Evolutionary conservation across 345 rosid species (phyloP), one percentile per base, ranked within the genome.

Genomic region (Bruguiera sexangula): DNA sequence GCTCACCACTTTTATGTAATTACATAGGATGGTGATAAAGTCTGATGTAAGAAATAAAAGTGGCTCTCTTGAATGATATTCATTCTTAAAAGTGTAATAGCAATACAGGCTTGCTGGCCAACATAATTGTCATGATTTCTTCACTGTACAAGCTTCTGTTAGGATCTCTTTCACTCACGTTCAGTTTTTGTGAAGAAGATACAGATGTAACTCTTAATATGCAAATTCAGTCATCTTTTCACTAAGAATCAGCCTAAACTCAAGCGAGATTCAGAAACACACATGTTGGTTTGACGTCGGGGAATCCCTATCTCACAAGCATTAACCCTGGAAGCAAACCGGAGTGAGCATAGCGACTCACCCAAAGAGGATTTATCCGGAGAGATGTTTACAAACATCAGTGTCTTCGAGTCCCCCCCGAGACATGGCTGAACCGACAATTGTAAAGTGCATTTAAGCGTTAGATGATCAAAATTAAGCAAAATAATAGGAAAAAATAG

Each of bases 131-230:
- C 15, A 56, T 24, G 31, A 24, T 56, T 43, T 48, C 15, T 58
- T 58, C 73, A 31, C 78, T 75, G 69, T 69, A 75, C 78, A 75
- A 74, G 71, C 67, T 77, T 71, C 37, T 71, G 88, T 86, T 84
- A 88, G 85, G 73, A 79, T 75, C 76, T 58, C 75, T 60, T 61
- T 71, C 48, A 69, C 43, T 70, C 70, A 29, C 34, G 67, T 55
- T 66, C 52, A 59, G 26, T 60, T 53, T 68, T 43, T 39, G 16
- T 60, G 67, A 68, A 6, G 59, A 68, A 83, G 81, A 77, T 68
- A 65, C 75, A 73, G 60, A 60, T 56, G 22, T 30, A 29, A 43
- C 60, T 36, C 36, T 34, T 16, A 29, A 62, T 37, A 21, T 54
- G 34, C 27, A 57, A 24, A 43, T 60, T 27, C 46, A 22, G 37